Conservation (phyloP, 192 early-diverging fungal species). For the Chytriomyces sp. region DNA sequence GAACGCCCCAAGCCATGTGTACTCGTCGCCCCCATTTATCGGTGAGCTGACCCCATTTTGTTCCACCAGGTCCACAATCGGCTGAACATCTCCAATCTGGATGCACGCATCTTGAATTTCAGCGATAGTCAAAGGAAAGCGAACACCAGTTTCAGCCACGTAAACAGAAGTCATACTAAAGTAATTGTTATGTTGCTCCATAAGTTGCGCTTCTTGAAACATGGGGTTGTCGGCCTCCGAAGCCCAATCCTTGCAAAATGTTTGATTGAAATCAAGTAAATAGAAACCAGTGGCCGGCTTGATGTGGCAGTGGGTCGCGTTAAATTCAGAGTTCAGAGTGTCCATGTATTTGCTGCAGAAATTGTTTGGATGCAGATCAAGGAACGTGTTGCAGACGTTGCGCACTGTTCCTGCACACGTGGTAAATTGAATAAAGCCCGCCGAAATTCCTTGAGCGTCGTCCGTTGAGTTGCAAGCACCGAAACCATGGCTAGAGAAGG, state of each 20-base stretch:
- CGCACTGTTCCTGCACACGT: slow-evolving; percentile 10
- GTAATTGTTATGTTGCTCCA: neutral
- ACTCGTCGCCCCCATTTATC: neutral
- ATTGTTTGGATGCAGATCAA: neutral
- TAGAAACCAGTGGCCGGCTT: neutral
- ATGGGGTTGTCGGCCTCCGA: neutral
- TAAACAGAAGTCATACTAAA: neutral
- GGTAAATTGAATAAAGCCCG: slow-evolving; percentile 35
- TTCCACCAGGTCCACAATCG: neutral
- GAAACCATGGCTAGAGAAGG: neutral
- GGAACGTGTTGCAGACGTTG: slow-evolving; percentile 1
- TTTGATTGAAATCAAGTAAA: neutral
- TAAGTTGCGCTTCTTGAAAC: neutral
- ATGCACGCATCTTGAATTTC: slow-evolving; percentile 20
- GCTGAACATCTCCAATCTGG: neutral
- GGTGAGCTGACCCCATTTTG: neutral
- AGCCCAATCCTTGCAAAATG: neutral
- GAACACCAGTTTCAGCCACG: neutral
- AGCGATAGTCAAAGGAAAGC: slow-evolving; percentile 11
- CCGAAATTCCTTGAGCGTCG: slow-evolving; percentile 33
- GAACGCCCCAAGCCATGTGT: neutral
- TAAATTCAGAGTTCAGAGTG: neutral
- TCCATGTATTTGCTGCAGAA: neutral
- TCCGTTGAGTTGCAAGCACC: slow-evolving; percentile 11
- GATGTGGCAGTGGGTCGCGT: neutral